Percentiles rank a stretch among this genome's conserved stretches.
phyloP scores from a whole-genome alignment of 768 basidiomycete species.

The Rhodotorula sphaerocarpa region DNA sequence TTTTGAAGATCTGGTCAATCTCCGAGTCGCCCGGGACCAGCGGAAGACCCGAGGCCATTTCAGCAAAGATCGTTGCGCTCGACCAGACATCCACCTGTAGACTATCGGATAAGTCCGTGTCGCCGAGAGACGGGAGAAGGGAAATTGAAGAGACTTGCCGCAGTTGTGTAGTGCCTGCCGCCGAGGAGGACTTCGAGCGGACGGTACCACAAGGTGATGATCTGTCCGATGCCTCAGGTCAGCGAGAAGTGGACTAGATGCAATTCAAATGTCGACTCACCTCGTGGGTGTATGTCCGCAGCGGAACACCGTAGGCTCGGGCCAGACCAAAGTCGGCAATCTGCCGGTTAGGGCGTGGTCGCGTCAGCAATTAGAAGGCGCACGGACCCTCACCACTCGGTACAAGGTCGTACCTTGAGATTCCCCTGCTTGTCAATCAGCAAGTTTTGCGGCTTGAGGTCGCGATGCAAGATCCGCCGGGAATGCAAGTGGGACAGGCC shows the following conservation, averaged over 20 bases:
- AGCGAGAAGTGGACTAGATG: neutral
- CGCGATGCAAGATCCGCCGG: slow-evolving; percentile 88
- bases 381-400: neutral
- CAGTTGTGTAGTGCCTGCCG: slow-evolving; percentile 67
- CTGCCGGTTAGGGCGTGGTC: neutral
- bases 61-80: slow-evolving; percentile 91
- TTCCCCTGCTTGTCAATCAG: slow-evolving; percentile 82
- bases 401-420: slow-evolving; percentile 57
- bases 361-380: neutral
- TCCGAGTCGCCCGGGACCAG: slow-evolving; percentile 95
- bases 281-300: slow-evolving; percentile 97
- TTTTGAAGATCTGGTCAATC: slow-evolving; percentile 99
- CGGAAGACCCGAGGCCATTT: slow-evolving; percentile 59
- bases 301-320: slow-evolving; percentile 91
- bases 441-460: slow-evolving; percentile 78
- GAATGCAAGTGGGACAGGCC: slow-evolving; percentile 92
- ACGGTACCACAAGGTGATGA: slow-evolving; percentile 98
- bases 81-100: slow-evolving; percentile 98
- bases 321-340: slow-evolving; percentile 88
- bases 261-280: too few relatives aligned
- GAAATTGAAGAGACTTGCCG: slow-evolving; percentile 1
- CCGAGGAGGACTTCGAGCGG: slow-evolving; percentile 95
- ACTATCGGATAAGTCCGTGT: neutral
- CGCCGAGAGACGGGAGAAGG: neutral
- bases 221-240: slow-evolving; percentile 50